Base-by-base conservation (phyloP, 139 green algal genomes). In the Asterochloris erici region DNA sequence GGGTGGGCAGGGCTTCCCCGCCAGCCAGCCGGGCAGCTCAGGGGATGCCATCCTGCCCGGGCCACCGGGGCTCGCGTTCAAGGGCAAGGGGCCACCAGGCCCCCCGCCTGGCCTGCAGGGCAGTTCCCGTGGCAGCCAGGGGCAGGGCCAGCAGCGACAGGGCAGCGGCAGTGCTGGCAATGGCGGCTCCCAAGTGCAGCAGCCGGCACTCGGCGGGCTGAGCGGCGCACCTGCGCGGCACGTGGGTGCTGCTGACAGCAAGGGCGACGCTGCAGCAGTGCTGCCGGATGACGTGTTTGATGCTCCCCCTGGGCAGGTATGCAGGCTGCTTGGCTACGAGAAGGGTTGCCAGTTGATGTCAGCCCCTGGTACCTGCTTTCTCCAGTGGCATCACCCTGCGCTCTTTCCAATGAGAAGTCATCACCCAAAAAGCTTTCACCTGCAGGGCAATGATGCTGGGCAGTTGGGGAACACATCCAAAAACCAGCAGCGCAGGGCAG, bases 221-320 rank as follows among this genome's bases (percentile, higher is more conserved):
- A 54, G 38, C 6, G 38, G 38, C 38, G 38, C 38, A 54, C 38
- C 38, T 54, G 38, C 4, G 38, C 38, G 6, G 38, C 38, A 54
- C 6, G 38, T 54, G 4, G 38, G 38, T 54, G 38, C 6, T 6
- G 38, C 38, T 54, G 38, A 54, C 38, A 6, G 6, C 38, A 54
- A 54, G 38, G 6, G 38, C 38, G 38, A 80, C 47, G 76, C 76
- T 0, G 76, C 76, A 47, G 76, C 76, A 60, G 76, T 24, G 16
- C n/a, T 80, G 76, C 76, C 76, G 68, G 76, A 80, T 68, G 76
- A 80, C 47, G 76, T 80, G 24, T 80, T 80, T 69, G 76, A 80
- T 70, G 76, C 68, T 61, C 76, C 38, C 6, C 38, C 76, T 47
- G 68, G 68, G n/a, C 76, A 80, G 76, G 76, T 71, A 71, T 71